phyloP scores from a whole-genome alignment of 2,329 filamentous ascomycete genomes.

The Intubia oerlemansii region DNA sequence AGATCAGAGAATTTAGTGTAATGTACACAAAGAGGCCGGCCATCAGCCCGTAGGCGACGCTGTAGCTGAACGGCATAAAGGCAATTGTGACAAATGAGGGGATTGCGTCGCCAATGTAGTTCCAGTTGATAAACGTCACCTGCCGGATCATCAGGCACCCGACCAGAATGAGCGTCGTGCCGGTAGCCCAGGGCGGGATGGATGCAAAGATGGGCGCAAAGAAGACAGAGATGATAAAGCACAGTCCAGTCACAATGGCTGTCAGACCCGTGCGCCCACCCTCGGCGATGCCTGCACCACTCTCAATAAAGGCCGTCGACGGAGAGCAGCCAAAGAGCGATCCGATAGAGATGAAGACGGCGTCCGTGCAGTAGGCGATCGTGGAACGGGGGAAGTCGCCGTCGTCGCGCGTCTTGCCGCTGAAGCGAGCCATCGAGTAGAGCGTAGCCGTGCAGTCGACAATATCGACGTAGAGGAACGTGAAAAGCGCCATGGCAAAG shows the following conservation, averaged over 20 bases:
- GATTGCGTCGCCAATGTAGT: conserved; percentile 52
- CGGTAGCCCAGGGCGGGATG: conserved; percentile 59
- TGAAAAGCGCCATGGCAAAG: conserved; percentile 51
- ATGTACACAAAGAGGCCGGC: conserved; percentile 35
- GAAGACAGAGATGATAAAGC: conserved; percentile 52
- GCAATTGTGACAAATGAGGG: conserved; percentile 57
- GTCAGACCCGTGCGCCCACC: conserved; percentile 55
- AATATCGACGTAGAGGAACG: conserved; percentile 62
- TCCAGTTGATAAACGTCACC: conserved; percentile 56
- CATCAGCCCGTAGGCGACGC: conserved; percentile 57
- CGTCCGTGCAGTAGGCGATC: conserved; percentile 55
- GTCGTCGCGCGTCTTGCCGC: conserved; percentile 30
- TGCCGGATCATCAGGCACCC: conserved; percentile 62
- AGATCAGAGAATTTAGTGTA: conserved; percentile 25
- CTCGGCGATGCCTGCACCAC: conserved; percentile 54
- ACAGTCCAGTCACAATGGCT: conserved; percentile 44
- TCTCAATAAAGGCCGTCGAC: conserved; percentile 56
- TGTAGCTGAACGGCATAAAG: conserved; percentile 62
- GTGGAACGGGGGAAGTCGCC: conserved; percentile 77
- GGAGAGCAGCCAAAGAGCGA: conserved; percentile 49
- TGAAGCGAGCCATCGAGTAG: conserved; percentile 66
- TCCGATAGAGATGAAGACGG: conserved; percentile 48
- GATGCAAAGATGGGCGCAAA: conserved; percentile 60
- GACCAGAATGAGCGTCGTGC: conserved; percentile 50
- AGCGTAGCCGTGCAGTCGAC: conserved; percentile 59